Base-by-base conservation (phyloP, 352 stramenopile species). In the Pythium brachiatum region DNA sequence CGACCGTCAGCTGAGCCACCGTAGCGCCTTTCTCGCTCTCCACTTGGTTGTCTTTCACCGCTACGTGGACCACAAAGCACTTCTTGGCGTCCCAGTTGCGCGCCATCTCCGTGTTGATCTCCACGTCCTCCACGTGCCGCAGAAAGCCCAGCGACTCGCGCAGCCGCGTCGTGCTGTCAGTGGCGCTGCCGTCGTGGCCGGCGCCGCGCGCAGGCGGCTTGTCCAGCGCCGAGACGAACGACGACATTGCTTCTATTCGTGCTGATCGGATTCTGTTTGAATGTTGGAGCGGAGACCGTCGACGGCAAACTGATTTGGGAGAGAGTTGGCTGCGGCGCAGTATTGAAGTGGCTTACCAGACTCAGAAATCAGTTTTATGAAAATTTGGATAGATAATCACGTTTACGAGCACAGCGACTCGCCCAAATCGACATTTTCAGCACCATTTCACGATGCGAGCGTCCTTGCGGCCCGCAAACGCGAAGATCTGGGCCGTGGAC, bases 141-240 rank as follows among this genome's bases (percentile, higher is more conserved):
- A 66, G 50, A 50, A 66, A 66, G n/a, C 38, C 36, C 12, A 66
- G 50, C 2, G 44, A 60, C 38, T 59, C 38, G 27, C 51, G 38
- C 13, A 55, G 27, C 7, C 39, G 59, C 50, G 51, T 20, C 27
- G 48, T 25, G 7, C 38, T 46, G 18, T 46, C 38, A 15, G 38
- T 36, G 21, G 26, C 2, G 48, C 21, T n/a, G 27, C 26, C 32
- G n/a, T 50, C 12, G 18, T 13, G 47, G 2, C 34, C 46, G 20
- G 18, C 18, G 48, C 58, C 11, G 18, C 36, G 11, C 18, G 38
- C 38, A 0, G 38, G 38, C 18, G 51, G 27, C 26, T 53, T 44
- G 38, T 62, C 57, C 31, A 63, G 46, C 25, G 57, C 57, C 46
- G 57, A 63, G 13, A 63, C 57, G 31, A 63, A 63, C 44, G 57